Evolutionary conservation across 495 filamentous ascomycete species (phyloP), one percentile per base, ranked within the genome.

Genomic region (Oleoguttula mirabilis): DNA sequence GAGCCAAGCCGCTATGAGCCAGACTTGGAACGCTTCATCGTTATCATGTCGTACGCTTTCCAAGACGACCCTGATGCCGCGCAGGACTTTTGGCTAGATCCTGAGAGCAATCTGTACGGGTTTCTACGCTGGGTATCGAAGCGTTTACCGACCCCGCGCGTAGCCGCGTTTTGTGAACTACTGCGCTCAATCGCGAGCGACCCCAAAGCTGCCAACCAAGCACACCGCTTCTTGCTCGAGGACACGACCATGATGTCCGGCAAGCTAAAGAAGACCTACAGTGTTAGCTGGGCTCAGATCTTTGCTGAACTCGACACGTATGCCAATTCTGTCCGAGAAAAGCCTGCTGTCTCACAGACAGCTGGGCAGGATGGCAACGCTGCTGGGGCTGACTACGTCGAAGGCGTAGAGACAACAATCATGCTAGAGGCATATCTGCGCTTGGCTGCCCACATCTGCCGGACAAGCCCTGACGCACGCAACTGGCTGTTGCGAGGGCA

Each of bases 71-170:
- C 76, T 24, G 84, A 93, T 27, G 78, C 84, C 11, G 82, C 88
- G 17, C 75, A 86, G 55, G 76, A 74, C 31, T 94, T 96, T 47
- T 96, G 88, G 88, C 70, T 68, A 33, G 87, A 92, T 47, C 70
- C 77, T 2, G 92, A 96, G 48, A 80, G 83, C 51, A 93, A 94
- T 50, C 65, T 96, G 31, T 79, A 81, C 48, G 90, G 90, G 4
- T 99, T 99, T 55, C 67, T 99, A 47, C 80, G 87, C 42, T 99
- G 92, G 92, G 84, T 88, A 20, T 93, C 92, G 2, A 78, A 79
- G 47, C 72, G 88, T 49, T 85, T 88, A 49, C 90, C 90, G 6
- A 93, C 92, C 4, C 90, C 90, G 14, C 75, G 92, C 22, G 86
- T 86, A 39, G 87, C 84, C 54, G 87, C 88, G 12, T 96, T 95